Conservation (phyloP, 345 rosid species). For the Rubroshorea leprosula region DNA sequence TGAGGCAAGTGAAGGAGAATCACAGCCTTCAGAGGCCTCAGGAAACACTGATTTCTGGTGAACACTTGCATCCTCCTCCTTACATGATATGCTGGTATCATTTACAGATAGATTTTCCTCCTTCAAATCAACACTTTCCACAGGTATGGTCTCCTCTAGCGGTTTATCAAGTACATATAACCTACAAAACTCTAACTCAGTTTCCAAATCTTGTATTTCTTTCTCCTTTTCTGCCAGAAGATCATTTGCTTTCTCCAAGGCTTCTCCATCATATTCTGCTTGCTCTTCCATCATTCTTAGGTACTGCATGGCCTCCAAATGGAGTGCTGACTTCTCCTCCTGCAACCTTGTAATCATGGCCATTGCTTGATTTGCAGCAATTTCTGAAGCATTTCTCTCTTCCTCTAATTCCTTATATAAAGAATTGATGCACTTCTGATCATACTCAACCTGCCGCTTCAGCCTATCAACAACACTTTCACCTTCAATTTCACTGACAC, state of each 20-base stretch:
- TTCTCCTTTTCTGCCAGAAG: conserved; percentile 63
- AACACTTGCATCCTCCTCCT: conserved; percentile 17
- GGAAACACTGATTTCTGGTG: conserved; percentile 1
- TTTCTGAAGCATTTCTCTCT: conserved; percentile 63
- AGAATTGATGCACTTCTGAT: conserved; percentile 35
- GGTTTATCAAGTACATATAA: conserved; percentile 35
- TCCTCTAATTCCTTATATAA: conserved; percentile 61
- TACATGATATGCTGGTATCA: conserved; percentile 8
- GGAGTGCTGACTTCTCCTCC: conserved; percentile 78
- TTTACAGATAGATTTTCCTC: conserved; percentile 18
- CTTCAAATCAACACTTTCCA: conserved; percentile 9
- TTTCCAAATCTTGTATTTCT: conserved; percentile 68
- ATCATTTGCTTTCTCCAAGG: conserved; percentile 58
- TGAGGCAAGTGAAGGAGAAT: conserved; percentile 19
- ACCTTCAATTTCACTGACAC: conserved; percentile 53
- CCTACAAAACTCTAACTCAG: conserved; percentile 52
- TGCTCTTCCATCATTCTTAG: conserved; percentile 94
- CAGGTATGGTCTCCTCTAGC: conserved; percentile 18
- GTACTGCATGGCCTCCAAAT: conserved; percentile 77
- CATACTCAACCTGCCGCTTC: conserved; percentile 51
- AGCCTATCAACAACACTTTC: conserved; percentile 44
- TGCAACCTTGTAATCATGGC: conserved; percentile 83
- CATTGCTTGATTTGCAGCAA: conserved; percentile 72
- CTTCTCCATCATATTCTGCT: conserved; percentile 67
- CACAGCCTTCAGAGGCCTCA: conserved; percentile 19